A percentile compares a stretch with the other conserved stretches of the same genome.
Conservation (phyloP, 169 alveolate genomes). For the Eimeria praecox region DNA sequence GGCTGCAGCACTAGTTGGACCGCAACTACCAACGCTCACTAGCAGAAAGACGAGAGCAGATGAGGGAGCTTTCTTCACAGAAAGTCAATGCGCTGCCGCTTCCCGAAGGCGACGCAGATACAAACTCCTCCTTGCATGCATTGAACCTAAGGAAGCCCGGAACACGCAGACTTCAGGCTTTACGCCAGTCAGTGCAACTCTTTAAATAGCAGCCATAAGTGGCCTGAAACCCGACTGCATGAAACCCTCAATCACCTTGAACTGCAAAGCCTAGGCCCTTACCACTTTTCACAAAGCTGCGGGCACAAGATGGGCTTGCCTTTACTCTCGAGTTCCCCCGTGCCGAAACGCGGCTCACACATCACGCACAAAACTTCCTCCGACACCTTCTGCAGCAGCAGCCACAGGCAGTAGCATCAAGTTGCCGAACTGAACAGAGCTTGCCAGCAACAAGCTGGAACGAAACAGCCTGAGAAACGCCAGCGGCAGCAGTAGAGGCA, state of each 20-base stretch:
- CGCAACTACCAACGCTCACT: slow-evolving; percentile 29
- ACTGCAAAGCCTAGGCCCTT: neutral
- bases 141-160: slow-evolving; percentile 35
- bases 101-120: slow-evolving; percentile 67
- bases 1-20: slow-evolving; percentile 2
- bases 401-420: neutral
- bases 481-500: neutral
- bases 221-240: neutral
- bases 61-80: slow-evolving; percentile 50
- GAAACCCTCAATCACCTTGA: neutral
- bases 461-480: neutral
- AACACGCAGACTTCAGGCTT: neutral
- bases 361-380: slow-evolving; percentile 61
- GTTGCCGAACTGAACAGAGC: neutral
- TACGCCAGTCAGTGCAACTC: neutral
- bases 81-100: slow-evolving; percentile 68
- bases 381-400: slow-evolving; percentile 71
- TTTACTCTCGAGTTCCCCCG: slow-evolving; percentile 57
- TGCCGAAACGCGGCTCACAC: slow-evolving; percentile 66
- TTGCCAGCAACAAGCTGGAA: neutral
- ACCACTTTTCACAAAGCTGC: slow-evolving; percentile 65
- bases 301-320: slow-evolving; percentile 64
- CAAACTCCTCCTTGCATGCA: slow-evolving; percentile 54
- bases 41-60: slow-evolving; percentile 68
- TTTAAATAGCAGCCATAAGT: neutral